Conservation (phyloP, 1,284 basidiomycete species). For the Coniophora puteana region DNA sequence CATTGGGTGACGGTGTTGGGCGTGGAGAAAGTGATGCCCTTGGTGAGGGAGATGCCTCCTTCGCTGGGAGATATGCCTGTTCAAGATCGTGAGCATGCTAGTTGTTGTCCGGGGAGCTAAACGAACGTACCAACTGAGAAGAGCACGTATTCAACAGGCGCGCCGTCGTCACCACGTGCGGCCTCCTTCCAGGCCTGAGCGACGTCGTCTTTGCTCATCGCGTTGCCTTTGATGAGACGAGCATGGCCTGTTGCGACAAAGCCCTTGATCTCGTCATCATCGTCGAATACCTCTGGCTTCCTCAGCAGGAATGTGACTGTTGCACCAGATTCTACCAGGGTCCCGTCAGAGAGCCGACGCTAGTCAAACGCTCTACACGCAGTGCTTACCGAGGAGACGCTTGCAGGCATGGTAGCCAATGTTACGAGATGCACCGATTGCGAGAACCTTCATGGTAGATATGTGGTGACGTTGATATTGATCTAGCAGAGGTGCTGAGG, state of each 20-base stretch:
- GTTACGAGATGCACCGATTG: slow-evolving; percentile 51
- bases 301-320: slow-evolving; percentile 43
- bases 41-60: not conserved
- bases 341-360: not conserved
- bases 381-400: slow-evolving; percentile 37
- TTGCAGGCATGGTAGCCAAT: slow-evolving; percentile 48
- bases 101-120: not conserved
- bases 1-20: not conserved
- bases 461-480: no score
- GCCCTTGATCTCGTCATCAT: slow-evolving; percentile 32
- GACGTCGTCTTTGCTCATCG: slow-evolving; percentile 35
- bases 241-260: slow-evolving; percentile 33
- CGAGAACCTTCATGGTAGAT: slow-evolving; percentile 30
- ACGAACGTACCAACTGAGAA: not conserved
- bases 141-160: slow-evolving; percentile 10
- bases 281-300: slow-evolving; percentile 32
- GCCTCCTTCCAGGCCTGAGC: slow-evolving; percentile 35
- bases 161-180: not conserved
- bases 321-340: slow-evolving; percentile 32
- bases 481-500: no score
- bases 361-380: not conserved
- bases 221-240: slow-evolving; percentile 39
- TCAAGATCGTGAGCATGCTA: not conserved
- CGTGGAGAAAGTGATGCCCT: not conserved
- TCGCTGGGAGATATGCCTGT: not conserved